These are phyloP conservation scores for Chiua virens DNA, from an alignment of 768 basidiomycete genomes.

Conservation along the genomic window DNA sequence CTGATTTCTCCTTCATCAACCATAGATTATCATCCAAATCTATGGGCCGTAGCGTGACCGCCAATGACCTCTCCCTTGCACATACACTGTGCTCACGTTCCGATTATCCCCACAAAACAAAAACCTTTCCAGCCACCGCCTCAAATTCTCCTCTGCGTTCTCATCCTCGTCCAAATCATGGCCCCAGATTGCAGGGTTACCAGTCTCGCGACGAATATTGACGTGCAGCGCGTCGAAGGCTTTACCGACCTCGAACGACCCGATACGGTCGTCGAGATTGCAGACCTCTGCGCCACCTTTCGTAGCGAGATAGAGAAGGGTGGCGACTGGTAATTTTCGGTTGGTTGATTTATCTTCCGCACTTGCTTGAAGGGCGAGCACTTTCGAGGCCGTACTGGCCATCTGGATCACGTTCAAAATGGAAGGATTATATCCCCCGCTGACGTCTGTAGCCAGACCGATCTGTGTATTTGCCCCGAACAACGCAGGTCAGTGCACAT, in stretches of 20 bases:
- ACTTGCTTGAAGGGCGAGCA: no score
- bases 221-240: constrained; percentile 87
- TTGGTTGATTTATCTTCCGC: no score
- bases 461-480: no score
- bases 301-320: constrained; percentile 86
- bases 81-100: constrained; percentile 78
- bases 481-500: no score
- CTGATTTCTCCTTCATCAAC: no score
- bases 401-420: no score
- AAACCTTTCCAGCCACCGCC: constrained; percentile 71
- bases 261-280: constrained; percentile 58
- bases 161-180: constrained; percentile 16
- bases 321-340: constrained; percentile 63
- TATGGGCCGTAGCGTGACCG: constrained; percentile 36
- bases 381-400: no score
- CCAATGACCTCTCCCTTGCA: constrained; percentile 76
- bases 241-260: constrained; percentile 76
- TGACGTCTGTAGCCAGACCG: no score
- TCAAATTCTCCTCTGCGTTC: constrained; percentile 36
- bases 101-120: constrained; percentile 85
- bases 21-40: no score
- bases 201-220: constrained; percentile 45
- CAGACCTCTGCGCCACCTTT: constrained; percentile 86
- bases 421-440: no score
- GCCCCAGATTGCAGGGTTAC: constrained; percentile 60